A percentile compares a stretch with the other conserved stretches of the same genome.
Conservation (phyloP, 345 rosid genomes). For the Moricandia moricandioides region DNA sequence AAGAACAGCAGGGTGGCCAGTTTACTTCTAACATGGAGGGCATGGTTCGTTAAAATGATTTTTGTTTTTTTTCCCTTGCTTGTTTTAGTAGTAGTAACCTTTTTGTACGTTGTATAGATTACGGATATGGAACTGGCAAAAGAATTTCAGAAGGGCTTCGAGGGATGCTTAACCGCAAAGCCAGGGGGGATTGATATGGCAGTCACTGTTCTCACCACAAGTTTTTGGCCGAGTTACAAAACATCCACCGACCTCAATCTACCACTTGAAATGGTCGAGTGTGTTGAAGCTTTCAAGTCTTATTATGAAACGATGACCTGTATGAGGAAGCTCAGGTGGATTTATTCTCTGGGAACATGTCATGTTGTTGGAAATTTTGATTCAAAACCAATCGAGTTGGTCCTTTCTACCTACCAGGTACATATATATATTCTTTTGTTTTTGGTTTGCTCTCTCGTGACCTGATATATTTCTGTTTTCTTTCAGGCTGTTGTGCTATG, state of each 20-base stretch:
- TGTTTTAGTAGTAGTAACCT: neutral
- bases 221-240: constrained; percentile 83
- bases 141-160: constrained; percentile 58
- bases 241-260: constrained; percentile 62
- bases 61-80: neutral
- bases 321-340: constrained; percentile 54
- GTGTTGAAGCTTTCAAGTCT: constrained; percentile 46
- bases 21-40: constrained; percentile 75
- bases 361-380: constrained; percentile 47
- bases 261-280: constrained; percentile 68
- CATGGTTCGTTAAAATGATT: constrained; percentile 37
- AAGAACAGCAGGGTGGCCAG: constrained; percentile 50
- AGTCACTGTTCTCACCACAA: constrained; percentile 77
- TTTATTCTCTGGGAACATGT: constrained; percentile 58
- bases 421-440: neutral
- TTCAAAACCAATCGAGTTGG: constrained; percentile 45
- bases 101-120: constrained; percentile 31
- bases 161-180: constrained; percentile 42
- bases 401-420: constrained; percentile 64
- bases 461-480: no score
- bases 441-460: neutral
- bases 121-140: constrained; percentile 68
- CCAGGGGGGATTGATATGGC: constrained; percentile 58
- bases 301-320: constrained; percentile 45
- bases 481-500: constrained; percentile 54